A percentile compares a stretch with the other conserved stretches of the same genome.
Conservation (phyloP, 179 eudicot genomes). For the Beta corolliflora region DNA sequence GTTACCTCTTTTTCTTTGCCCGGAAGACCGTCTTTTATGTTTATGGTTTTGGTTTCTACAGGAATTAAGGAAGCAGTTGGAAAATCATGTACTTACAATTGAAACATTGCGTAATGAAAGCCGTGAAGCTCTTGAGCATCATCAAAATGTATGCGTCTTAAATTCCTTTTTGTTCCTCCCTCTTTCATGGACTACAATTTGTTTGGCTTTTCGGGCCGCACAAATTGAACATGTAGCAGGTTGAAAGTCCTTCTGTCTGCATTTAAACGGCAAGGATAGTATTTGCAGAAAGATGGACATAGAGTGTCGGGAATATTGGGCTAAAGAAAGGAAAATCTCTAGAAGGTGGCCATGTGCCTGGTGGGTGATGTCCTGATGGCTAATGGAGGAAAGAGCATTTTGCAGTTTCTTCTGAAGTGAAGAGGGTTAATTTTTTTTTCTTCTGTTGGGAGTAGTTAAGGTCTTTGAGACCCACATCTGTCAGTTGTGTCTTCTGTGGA, state of each 20-base stretch:
- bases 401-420: not conserved
- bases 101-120: constrained; percentile 65
- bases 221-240: not conserved
- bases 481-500: too few species aligned
- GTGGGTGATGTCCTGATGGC: not conserved
- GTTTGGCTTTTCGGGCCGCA: not conserved
- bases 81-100: constrained; percentile 62
- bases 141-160: constrained; percentile 40
- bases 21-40: not conserved
- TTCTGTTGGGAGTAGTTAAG: not conserved
- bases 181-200: not conserved
- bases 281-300: constrained; percentile 2
- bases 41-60: constrained; percentile 31
- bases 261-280: not conserved
- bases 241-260: not conserved
- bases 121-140: constrained; percentile 66
- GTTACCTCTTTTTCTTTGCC: not conserved
- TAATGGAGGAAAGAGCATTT: not conserved
- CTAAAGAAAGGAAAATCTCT: not conserved
- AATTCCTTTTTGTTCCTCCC: not conserved
- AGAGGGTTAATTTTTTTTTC: not conserved
- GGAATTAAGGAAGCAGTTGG: constrained; percentile 93
- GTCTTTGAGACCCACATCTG: not conserved
- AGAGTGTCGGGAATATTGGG: not conserved
- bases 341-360: not conserved